These are phyloP conservation scores for Logfia minima DNA, from an alignment of 129 eudicot species.

Conservation along the genomic window DNA sequence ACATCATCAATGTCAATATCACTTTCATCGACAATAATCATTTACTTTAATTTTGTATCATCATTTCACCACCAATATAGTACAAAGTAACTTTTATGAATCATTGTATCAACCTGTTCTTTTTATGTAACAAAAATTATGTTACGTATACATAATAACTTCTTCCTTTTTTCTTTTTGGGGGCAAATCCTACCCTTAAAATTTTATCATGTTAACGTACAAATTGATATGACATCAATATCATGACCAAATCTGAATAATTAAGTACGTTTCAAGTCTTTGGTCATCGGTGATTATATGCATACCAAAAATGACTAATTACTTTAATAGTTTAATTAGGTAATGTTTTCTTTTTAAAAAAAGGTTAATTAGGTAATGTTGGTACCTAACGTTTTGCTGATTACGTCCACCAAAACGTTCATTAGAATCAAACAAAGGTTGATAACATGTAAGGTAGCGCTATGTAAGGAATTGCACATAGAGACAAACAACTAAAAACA, in stretches of 20 bases:
- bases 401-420: not conserved
- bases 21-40: conserved; percentile 30
- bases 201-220: not conserved
- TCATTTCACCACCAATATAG: conserved; percentile 30
- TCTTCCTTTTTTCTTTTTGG: too few relatives aligned
- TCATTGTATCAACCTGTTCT: conserved; percentile 25
- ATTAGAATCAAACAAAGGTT: too few relatives aligned
- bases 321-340: not conserved
- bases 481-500: too few relatives aligned
- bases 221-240: not conserved
- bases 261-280: not conserved
- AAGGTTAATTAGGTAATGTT: not conserved
- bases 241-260: not conserved
- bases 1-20: conserved; percentile 28
- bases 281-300: not conserved
- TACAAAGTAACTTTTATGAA: conserved; percentile 21
- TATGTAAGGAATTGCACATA: too few relatives aligned
- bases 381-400: not conserved
- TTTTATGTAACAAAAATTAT: not conserved
- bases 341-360: too few relatives aligned
- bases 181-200: not conserved
- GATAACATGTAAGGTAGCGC: too few relatives aligned
- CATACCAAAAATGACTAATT: not conserved
- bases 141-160: not conserved
- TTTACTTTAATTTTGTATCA: conserved; percentile 29